Base-by-base conservation (phyloP, 2,329 filamentous ascomycete species). In the Cadophora gregata region DNA sequence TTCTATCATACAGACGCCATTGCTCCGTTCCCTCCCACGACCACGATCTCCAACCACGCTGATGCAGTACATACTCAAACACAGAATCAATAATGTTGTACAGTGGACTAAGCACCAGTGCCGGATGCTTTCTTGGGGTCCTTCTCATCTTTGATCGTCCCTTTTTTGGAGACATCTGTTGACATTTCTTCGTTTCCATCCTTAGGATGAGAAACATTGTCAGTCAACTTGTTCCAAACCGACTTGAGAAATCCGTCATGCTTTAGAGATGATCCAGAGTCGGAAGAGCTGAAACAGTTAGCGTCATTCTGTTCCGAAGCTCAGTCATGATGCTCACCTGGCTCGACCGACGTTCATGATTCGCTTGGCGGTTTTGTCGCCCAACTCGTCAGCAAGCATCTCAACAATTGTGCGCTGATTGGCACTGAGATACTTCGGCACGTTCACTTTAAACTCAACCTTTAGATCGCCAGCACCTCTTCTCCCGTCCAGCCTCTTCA, bases 341-440 rank as follows among this genome's bases (percentile, higher is more conserved):
- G 77, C 74, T 71, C 78, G 83, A 65, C 84, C 83, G 75, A 97
- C 82, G 76, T 96, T 95, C 93, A 99, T 98, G 65, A 97, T 88
- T 55, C 96, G 86, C 82, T 93, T 96, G 38, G 96, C 96, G 31
- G 88, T 93, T 82, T 94, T 93, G 80, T 99, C 96, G 47, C 87
- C 90, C 88, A 99, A 91, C 82, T 99, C 96, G 75, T 99, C 94
- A 7, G 96, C 96, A 71, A 99, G 87, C 88, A 98, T 95, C 82
- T 99, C 96, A 53, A 97, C 81, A 67, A 99, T 91, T 0, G 93
- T 96, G 63, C 96, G 87, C 82, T 99, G 94, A 81, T 97, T 98
- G 55, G 91, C 87, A 63, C 87, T 93, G 71, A 99, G 84, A 75
- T 95, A 97, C 81, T 97, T 98, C 55, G 96, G 96, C 93, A 98